A percentile compares a stretch with the other conserved stretches of the same genome.
Evolutionary conservation across 768 basidiomycete genomes (phyloP).

Genomic region (Serendipita sp.): DNA sequence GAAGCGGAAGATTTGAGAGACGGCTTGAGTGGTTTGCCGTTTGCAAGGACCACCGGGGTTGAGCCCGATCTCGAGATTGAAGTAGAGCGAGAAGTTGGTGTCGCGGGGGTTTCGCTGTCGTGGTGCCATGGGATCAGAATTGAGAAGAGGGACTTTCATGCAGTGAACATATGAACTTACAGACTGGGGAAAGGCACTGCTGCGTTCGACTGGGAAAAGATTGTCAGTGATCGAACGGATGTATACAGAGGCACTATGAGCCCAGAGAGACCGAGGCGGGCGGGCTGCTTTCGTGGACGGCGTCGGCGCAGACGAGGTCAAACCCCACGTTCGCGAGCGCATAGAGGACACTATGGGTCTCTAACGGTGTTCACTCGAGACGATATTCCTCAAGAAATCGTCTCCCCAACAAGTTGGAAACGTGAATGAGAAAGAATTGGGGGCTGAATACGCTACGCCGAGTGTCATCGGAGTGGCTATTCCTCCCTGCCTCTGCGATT

Average conservation of each 20-base stretch:
- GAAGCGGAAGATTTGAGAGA: slow-evolving; percentile 11
- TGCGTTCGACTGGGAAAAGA: background rate
- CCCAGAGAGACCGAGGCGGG: background rate
- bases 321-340: background rate
- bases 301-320: background rate
- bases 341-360: too few species aligned
- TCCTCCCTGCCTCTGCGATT: too few species aligned
- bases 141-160: background rate
- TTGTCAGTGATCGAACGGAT: background rate
- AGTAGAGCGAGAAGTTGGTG: background rate
- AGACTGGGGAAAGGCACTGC: background rate
- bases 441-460: too few species aligned
- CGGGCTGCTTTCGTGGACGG: background rate
- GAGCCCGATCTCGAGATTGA: background rate
- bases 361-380: too few species aligned
- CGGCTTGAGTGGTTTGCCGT: slow-evolving; percentile 12
- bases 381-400: too few species aligned
- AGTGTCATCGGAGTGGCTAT: too few species aligned
- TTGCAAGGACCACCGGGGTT: slow-evolving; percentile 8
- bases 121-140: too few species aligned
- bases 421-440: too few species aligned
- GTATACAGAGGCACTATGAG: background rate
- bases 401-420: too few species aligned
- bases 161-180: background rate
- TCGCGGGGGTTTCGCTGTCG: background rate